A percentile compares a stretch with the other conserved stretches of the same genome.
These are phyloP conservation scores for Psidium guajava DNA, from an alignment of 345 rosid genomes.

Conservation along the genomic window DNA sequence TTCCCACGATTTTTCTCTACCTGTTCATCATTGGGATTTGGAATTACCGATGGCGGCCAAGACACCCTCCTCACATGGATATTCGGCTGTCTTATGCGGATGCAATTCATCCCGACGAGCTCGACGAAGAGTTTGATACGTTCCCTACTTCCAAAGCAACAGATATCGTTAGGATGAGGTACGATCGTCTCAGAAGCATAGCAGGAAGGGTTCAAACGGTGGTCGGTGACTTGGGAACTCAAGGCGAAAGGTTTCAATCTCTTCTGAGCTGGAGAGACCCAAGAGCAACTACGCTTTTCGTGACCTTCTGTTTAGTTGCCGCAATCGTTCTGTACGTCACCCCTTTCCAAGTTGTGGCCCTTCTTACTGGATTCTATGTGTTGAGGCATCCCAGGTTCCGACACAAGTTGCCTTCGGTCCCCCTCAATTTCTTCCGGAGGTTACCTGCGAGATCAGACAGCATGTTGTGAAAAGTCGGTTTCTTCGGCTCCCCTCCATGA, in stretches of 20 bases:
- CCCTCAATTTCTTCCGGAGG: slow-evolving; percentile 89
- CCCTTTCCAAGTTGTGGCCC: slow-evolving; percentile 78
- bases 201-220: slow-evolving; percentile 92
- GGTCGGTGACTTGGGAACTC: slow-evolving; percentile 88
- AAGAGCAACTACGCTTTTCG: slow-evolving; percentile 81
- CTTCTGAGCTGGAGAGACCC: slow-evolving; percentile 97
- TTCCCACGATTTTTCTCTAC: slow-evolving; percentile 83
- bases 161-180: slow-evolving; percentile 73
- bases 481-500: background rate
- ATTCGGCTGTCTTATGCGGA: slow-evolving; percentile 81
- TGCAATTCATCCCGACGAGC: slow-evolving; percentile 78
- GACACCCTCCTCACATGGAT: slow-evolving; percentile 98
- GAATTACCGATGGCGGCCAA: slow-evolving; percentile 84
- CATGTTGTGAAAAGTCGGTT: slow-evolving; percentile 42
- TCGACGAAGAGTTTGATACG: slow-evolving; percentile 89
- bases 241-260: slow-evolving; percentile 82
- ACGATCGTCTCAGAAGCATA: slow-evolving; percentile 86
- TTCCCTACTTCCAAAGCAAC: slow-evolving; percentile 71
- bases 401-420: slow-evolving; percentile 71
- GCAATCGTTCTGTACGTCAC: slow-evolving; percentile 80
- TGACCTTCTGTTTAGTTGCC: slow-evolving; percentile 70
- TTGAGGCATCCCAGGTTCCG: slow-evolving; percentile 93
- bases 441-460: slow-evolving; percentile 94
- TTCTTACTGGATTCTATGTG: slow-evolving; percentile 55
- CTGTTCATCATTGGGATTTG: slow-evolving; percentile 87